Evolutionary conservation across 208 protist genomes (phyloP).

Genomic region (Acanthamoeba sp.): DNA sequence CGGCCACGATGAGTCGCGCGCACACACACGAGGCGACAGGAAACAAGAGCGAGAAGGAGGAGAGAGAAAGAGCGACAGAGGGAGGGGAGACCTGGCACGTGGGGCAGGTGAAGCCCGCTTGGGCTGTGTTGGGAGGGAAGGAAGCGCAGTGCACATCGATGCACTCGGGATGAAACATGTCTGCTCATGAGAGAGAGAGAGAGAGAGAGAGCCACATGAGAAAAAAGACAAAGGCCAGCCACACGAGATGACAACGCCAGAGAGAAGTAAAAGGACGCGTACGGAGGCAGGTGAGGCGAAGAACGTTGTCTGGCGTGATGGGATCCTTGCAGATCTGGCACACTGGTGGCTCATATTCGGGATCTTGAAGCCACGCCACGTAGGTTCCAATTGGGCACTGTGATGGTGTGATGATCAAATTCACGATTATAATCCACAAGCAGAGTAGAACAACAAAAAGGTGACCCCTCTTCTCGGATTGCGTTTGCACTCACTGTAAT

Average conservation of each 20-base stretch:
- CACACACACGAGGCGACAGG: neutral
- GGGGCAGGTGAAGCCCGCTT: conserved; percentile 74
- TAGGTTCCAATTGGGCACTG: conserved; percentile 72
- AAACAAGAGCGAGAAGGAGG: neutral
- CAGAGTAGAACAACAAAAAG: too few species aligned
- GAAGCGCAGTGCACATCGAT: conserved; percentile 76
- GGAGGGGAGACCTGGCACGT: conserved; percentile 61
- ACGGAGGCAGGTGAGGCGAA: conserved; percentile 72
- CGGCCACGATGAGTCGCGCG: neutral
- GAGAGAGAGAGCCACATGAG: neutral
- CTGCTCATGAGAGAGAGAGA: neutral
- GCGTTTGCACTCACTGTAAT: too few species aligned
- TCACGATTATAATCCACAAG: too few species aligned
- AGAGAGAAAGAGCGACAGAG: neutral
- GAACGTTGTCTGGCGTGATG: conserved; percentile 66
- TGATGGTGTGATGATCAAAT: too few species aligned
- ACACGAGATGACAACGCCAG: neutral
- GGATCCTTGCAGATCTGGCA: conserved; percentile 74
- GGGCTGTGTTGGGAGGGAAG: conserved; percentile 73
- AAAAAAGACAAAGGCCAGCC: neutral
- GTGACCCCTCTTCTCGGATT: too few species aligned
- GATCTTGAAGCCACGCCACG: conserved; percentile 74
- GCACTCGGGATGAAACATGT: conserved; percentile 77
- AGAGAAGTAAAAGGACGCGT: neutral
- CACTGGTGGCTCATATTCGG: conserved; percentile 66